A percentile compares a stretch with the other conserved stretches of the same genome.
Evolutionary conservation across 495 filamentous ascomycete genomes (phyloP).

Genomic region (Evernia prunastri): DNA sequence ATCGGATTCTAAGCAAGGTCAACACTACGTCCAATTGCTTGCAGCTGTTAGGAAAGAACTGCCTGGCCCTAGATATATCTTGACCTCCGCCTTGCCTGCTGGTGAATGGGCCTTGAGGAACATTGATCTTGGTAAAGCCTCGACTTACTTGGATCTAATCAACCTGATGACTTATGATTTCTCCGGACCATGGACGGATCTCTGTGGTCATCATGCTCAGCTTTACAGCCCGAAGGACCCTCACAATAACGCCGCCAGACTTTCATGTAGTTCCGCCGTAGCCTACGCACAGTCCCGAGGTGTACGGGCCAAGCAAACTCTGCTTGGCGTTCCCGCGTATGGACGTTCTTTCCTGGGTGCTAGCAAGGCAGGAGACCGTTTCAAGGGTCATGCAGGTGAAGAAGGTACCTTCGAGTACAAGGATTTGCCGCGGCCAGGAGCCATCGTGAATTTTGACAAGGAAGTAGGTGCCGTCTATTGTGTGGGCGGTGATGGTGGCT

Average conservation of each 20-base stretch:
- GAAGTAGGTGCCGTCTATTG: conserved; percentile 67
- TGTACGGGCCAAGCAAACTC: conserved; percentile 66
- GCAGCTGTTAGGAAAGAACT: conserved; percentile 60
- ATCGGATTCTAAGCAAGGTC: conserved; percentile 57
- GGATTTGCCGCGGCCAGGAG: conserved; percentile 63
- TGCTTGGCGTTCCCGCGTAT: conserved; percentile 74
- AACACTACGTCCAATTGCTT: conserved; percentile 67
- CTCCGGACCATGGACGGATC: conserved; percentile 65
- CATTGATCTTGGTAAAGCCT: conserved; percentile 62
- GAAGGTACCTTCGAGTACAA: conserved; percentile 80
- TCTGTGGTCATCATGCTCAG: conserved; percentile 73
- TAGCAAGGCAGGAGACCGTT: conserved; percentile 55
- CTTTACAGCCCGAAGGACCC: conserved; percentile 55
- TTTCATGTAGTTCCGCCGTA: conserved; percentile 62
- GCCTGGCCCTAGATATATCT: conserved; percentile 64
- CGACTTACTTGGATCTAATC: conserved; percentile 65
- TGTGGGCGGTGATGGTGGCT: conserved; percentile 76
- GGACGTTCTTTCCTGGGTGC: conserved; percentile 74
- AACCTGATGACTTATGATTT: conserved; percentile 89
- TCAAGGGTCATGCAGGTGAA: conserved; percentile 60
- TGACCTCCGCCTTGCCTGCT: conserved; percentile 80
- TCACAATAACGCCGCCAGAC: conserved; percentile 41
- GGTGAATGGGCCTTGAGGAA: conserved; percentile 65
- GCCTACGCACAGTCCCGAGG: conserved; percentile 58
- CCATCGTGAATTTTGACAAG: conserved; percentile 63